Percentiles rank a stretch among this genome's conserved stretches.
phyloP scores from a whole-genome alignment of 164 flowering plant species.

The Piper betle region DNA sequence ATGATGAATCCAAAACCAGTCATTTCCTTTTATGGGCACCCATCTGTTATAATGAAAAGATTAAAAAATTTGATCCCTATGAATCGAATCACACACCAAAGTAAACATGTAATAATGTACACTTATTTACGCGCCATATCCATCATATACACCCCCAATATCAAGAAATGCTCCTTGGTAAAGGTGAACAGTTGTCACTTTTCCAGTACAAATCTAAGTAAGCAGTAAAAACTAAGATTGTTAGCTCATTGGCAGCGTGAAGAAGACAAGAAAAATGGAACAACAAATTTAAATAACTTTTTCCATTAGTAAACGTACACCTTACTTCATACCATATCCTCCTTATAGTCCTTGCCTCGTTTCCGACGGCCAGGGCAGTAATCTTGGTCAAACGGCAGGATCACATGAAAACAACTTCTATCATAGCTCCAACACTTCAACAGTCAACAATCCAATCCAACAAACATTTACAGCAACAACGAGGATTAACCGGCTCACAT shows the following conservation, averaged over 20 bases:
- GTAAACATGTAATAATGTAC: not conserved
- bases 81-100: not conserved
- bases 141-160: conserved; percentile 94
- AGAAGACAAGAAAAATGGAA: not conserved
- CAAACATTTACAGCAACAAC: no score
- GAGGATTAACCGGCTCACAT: no score
- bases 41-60: conserved; percentile 54
- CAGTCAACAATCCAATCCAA: no score
- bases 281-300: not conserved
- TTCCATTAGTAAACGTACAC: not conserved
- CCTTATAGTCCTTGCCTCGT: conserved; percentile 84
- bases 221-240: no score
- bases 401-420: not conserved
- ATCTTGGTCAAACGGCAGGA: conserved; percentile 51
- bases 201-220: no score
- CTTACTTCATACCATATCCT: conserved; percentile 84
- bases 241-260: no score
- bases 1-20: conserved; percentile 98
- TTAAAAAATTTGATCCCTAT: not conserved
- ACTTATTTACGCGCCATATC: conserved; percentile 30
- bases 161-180: conserved; percentile 98
- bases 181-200: conserved; percentile 36
- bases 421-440: not conserved
- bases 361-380: conserved; percentile 85
- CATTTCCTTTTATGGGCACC: conserved; percentile 93